Percentiles rank a stretch among this genome's conserved stretches.
Conservation (phyloP, 2,329 filamentous ascomycete genomes). For the Apiospora hydei region DNA sequence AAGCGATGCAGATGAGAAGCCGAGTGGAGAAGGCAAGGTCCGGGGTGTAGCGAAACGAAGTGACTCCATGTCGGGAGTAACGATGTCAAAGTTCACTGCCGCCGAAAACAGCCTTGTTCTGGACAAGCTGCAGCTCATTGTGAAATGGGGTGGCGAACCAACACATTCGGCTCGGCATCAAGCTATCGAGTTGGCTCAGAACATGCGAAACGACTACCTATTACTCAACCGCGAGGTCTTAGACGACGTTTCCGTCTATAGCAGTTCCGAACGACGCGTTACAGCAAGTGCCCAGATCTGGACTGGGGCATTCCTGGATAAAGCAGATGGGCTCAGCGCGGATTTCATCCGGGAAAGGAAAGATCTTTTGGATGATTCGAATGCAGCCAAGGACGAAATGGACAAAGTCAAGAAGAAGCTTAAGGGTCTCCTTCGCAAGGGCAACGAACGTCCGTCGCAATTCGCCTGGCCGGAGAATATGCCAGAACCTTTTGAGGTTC, state of each 20-base stretch:
- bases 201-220: conserved; percentile 93
- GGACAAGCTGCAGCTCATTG: conserved; percentile 95
- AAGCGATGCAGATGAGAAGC: conserved; percentile 32
- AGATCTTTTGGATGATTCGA: conserved; percentile 94
- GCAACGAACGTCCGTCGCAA: conserved; percentile 90
- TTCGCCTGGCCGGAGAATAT: conserved; percentile 98
- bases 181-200: conserved; percentile 91
- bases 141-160: conserved; percentile 98
- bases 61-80: conserved; percentile 88
- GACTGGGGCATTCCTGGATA: conserved; percentile 85
- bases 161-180: conserved; percentile 98
- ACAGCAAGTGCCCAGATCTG: conserved; percentile 98
- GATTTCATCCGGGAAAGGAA: conserved; percentile 93
- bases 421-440: conserved; percentile 88
- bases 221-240: conserved; percentile 92
- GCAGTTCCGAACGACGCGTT: conserved; percentile 92
- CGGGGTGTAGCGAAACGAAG: conserved; percentile 62
- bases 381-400: conserved; percentile 98
- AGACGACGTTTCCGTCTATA: conserved; percentile 93
- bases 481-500: conserved; percentile 92
- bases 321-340: conserved; percentile 78
- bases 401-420: conserved; percentile 99
- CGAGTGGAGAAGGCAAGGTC: conserved; percentile 35
- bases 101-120: conserved; percentile 91
- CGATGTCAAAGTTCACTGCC: conserved; percentile 91